Percentiles rank a stretch among this genome's conserved stretches.
Conservation (phyloP, 2,329 filamentous ascomycete genomes). For the Sordariomycetes sp. region DNA sequence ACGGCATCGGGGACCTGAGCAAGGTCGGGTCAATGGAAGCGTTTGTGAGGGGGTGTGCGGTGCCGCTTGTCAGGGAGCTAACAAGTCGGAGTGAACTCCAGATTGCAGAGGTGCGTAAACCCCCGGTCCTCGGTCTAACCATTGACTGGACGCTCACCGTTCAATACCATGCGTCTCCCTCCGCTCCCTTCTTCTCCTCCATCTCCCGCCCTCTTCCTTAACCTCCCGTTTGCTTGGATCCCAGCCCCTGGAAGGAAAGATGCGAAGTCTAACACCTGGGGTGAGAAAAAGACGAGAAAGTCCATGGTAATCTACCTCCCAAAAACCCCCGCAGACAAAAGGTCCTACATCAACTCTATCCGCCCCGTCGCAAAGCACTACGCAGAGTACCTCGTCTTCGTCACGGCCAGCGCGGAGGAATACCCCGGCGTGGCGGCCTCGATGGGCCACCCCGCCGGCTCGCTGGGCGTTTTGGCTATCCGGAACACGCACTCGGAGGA, state of each 20-base stretch:
- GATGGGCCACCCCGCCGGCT: conserved; percentile 17
- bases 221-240: too few species aligned
- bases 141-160: not conserved
- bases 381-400: conserved; percentile 31
- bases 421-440: conserved; percentile 27
- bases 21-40: conserved; percentile 18
- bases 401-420: conserved; percentile 29
- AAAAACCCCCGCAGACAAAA: conserved; percentile 14
- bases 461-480: conserved; percentile 21
- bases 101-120: conserved; percentile 19
- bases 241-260: too few species aligned
- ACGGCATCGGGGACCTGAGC: conserved; percentile 17
- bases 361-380: conserved; percentile 28
- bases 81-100: conserved; percentile 29
- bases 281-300: conserved; percentile 21
- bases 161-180: not conserved
- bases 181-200: not conserved
- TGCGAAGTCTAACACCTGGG: not conserved
- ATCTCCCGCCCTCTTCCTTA: not conserved
- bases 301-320: conserved; percentile 21
- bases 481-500: conserved; percentile 29
- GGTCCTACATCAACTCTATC: conserved; percentile 20
- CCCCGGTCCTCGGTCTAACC: not conserved
- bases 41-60: conserved; percentile 22
- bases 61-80: conserved; percentile 27